Base-by-base conservation (phyloP, 2,329 filamentous ascomycete species). In the Aureobasidium sp. region DNA sequence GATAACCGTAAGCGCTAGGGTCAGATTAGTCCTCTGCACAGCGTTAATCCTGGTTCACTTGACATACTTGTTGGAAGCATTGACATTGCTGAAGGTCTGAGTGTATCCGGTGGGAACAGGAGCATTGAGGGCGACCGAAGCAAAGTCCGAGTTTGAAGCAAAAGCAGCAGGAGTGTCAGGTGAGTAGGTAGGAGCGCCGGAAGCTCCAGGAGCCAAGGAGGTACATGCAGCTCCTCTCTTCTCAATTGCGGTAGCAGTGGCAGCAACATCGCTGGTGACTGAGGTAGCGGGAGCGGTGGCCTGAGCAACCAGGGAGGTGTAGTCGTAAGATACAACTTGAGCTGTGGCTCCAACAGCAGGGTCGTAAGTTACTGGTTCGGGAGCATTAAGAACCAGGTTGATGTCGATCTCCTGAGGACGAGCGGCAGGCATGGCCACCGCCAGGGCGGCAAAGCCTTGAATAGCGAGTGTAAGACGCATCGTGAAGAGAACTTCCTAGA, bases 401-500 rank as follows among this genome's bases (percentile, higher is more conserved):
- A 63, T 32, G 36, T 64, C 58, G 25, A 66, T 66, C 30, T 64
- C 61, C 29, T 64, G 64, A 27, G 65, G 65, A 44, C 65, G 66
- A 32, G 67, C 65, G 29, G 66, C 61, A 37, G 66, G 66, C 25
- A 66, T 50, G 25, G 65, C 66, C 37, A 41, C 44, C 21, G 63
- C 64, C 54, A 37, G 42, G 27, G 27, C 53, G 25, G 54, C 54
- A n/a, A 58, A 58, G 32, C 39, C 54, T 47, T 36, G 54, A 3
- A 58, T 34, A 47, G 29, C 54, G 42, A 58, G 54, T 45, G 54
- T 58, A n/a, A 27, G 3, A 45, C 54, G 54, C 54, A 58, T 58
- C 36, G 36, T 54, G 30, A n/a, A 14, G 13, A 32, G 42, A 14
- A 42, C 16, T n/a, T 42, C 32, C 51, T 41, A 10, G 25, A 54